phyloP scores from a whole-genome alignment of 352 stramenopile genomes.

The Saprolegnia diclina region DNA sequence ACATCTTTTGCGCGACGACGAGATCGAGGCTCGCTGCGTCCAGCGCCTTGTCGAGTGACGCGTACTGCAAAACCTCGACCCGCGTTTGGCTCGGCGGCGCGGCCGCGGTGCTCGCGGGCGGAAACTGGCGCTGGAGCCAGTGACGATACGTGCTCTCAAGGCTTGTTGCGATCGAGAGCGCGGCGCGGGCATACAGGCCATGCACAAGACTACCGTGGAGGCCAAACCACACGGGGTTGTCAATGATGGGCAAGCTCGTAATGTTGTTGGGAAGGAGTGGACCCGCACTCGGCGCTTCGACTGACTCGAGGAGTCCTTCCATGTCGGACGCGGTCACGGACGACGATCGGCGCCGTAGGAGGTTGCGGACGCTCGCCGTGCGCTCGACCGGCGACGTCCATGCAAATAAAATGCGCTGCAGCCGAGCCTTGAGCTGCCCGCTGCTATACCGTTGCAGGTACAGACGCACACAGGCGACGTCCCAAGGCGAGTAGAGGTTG shows the following conservation, averaged over 20 bases:
- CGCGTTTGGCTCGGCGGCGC: background rate
- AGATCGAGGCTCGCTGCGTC: background rate
- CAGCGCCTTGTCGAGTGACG: slow-evolving; percentile 6
- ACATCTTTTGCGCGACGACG: background rate
- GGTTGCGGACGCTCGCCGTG: slow-evolving; percentile 3
- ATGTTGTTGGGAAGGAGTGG: slow-evolving; percentile 11
- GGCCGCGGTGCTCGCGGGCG: background rate
- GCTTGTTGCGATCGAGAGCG: background rate
- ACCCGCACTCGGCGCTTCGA: background rate
- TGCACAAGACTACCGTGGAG: background rate
- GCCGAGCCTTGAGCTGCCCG: slow-evolving; percentile 29
- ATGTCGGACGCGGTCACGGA: background rate
- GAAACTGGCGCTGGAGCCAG: background rate
- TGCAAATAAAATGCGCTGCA: slow-evolving; percentile 17
- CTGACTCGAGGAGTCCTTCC: background rate
- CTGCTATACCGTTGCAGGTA: slow-evolving; percentile 21
- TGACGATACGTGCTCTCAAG: background rate
- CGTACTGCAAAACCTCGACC: slow-evolving; percentile 20
- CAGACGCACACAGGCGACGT: slow-evolving; percentile 11
- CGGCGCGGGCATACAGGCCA: background rate
- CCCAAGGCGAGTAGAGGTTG: slow-evolving; percentile 29
- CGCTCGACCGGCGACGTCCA: slow-evolving; percentile 2
- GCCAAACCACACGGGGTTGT: slow-evolving; percentile 23
- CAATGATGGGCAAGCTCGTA: slow-evolving; percentile 3
- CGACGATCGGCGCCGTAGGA: background rate